A percentile compares a stretch with the other conserved stretches of the same genome.
phyloP scores from a whole-genome alignment of 2,329 filamentous ascomycete genomes.

The Venturia nashicola region DNA sequence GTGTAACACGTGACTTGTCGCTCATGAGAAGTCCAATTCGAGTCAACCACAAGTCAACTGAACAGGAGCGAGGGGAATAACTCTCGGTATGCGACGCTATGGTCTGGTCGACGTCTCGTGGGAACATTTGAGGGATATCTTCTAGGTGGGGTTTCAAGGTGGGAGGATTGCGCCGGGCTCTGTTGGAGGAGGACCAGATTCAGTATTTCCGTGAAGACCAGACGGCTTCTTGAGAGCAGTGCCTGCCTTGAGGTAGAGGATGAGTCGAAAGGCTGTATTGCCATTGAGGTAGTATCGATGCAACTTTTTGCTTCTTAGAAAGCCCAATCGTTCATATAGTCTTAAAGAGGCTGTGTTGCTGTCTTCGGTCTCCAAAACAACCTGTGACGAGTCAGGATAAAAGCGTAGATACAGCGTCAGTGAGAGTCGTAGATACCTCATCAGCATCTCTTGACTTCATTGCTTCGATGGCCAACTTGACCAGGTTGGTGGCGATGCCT shows the following conservation, averaged over 20 bases:
- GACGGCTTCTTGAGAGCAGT: slow-evolving; percentile 29
- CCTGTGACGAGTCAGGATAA: slow-evolving; percentile 25
- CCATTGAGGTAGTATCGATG: slow-evolving; percentile 96
- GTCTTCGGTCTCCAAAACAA: slow-evolving; percentile 92
- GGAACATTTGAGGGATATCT: not conserved
- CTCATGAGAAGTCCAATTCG: not conserved
- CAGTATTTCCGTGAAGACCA: not conserved
- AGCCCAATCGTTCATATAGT: slow-evolving; percentile 85
- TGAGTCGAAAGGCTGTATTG: slow-evolving; percentile 81
- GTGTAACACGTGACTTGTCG: not conserved
- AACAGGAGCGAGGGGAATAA: not conserved
- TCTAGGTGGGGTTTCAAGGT: not conserved
- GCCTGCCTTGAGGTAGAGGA: slow-evolving; percentile 62
- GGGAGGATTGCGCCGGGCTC: not conserved
- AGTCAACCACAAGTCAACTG: not conserved
- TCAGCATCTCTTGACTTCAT: slow-evolving; percentile 80
- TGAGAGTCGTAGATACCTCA: slow-evolving; percentile 40
- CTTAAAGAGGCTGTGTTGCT: slow-evolving; percentile 82
- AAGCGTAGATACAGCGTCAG: slow-evolving; percentile 1
- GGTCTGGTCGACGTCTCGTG: not conserved
- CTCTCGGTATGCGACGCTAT: not conserved
- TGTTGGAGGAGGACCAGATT: not conserved
- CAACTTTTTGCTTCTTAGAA: slow-evolving; percentile 80
- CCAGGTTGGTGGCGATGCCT: slow-evolving; percentile 75
- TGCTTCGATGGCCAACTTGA: slow-evolving; percentile 80